Evolutionary conservation across 1,139 yeast species (phyloP), one percentile per base, ranked within the genome.

Genomic region (Yamadazyma jaroonii): DNA sequence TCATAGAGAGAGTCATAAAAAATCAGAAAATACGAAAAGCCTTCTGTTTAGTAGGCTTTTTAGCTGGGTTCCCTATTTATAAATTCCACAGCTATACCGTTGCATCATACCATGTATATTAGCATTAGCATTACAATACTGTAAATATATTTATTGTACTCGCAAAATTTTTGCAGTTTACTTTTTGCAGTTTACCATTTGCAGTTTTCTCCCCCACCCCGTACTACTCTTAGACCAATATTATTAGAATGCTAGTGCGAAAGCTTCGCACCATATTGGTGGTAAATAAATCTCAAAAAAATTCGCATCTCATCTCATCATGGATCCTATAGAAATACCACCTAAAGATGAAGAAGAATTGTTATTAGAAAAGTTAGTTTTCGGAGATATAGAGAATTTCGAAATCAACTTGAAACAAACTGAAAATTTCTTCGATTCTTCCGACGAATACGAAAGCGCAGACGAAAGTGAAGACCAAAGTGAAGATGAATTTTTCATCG

Each of bases 311-410:
- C 42, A 39, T 40, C 44, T 34, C 44, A 37, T 31, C 28, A 25
- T 25, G 31, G 10, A 25, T 24, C 22, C 20, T 3, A 32, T 32
- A n/a, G 62, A 50, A 24, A 53, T 66, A 9, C 83, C 86, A 14
- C 84, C 84, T 26, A 89, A 92, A 49, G 95, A 86, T 56, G 84
- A 77, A 37, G 96, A 88, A 54, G 97, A 90, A 58, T 39, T 83
- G 31, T 74, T 68, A 40, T 72, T 92, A 35, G 96, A 90, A 47
- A 85, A 79, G 57, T 70, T 87, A 13, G 96, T 94, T 4, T 92
- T 94, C 62, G 97, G 98, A 14, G 97, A 92, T 57, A 54, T 73
- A 2, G 81, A 81, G 31, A 94, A 92, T 22, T 89, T 90, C 58
- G 89, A 84, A 46, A 57, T 66, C 32, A 84, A 81, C 45, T 67